Evolutionary conservation across 495 filamentous ascomycete genomes (phyloP).

Genomic region (Xylaria telfairii): DNA sequence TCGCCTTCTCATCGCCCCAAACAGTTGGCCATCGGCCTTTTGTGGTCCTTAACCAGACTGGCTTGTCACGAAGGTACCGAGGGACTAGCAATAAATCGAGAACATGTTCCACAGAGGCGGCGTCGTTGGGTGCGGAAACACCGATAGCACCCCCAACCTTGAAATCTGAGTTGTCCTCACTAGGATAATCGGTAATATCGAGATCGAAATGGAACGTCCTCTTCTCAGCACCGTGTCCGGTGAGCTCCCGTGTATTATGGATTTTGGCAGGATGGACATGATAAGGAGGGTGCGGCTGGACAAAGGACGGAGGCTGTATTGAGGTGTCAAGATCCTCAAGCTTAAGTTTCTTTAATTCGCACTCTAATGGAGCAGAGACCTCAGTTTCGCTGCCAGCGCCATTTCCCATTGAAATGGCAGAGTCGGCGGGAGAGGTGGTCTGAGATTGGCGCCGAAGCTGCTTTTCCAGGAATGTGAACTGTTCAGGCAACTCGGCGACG

Average conservation of each 20-base stretch:
- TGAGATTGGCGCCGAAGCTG: constrained; percentile 47
- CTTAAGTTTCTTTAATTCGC: constrained; percentile 36
- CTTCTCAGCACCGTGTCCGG: constrained; percentile 90
- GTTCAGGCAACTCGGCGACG: constrained; percentile 71
- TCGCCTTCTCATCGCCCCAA: constrained; percentile 89
- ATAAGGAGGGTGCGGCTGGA: constrained; percentile 94
- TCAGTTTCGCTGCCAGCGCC: constrained; percentile 12
- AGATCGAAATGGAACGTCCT: constrained; percentile 96
- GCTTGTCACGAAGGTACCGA: constrained; percentile 78
- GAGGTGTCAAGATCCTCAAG: constrained; percentile 52
- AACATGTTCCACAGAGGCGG: constrained; percentile 78
- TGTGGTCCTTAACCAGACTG: constrained; percentile 75
- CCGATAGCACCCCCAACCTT: constrained; percentile 96
- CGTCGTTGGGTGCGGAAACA: constrained; percentile 84
- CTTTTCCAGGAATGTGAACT: constrained; percentile 69
- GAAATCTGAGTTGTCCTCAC: constrained; percentile 86
- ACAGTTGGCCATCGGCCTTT: constrained; percentile 94
- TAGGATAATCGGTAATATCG: constrained; percentile 94
- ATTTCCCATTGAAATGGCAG: constrained; percentile 39
- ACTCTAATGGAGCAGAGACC: constrained; percentile 23
- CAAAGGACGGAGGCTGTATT: constrained; percentile 81
- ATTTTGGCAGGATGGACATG: constrained; percentile 87
- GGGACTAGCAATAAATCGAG: constrained; percentile 81
- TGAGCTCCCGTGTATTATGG: constrained; percentile 82
- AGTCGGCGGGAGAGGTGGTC: constrained; percentile 47